Base-by-base conservation (phyloP, 768 basidiomycete genomes). In the Leccinum pellstonianum region DNA sequence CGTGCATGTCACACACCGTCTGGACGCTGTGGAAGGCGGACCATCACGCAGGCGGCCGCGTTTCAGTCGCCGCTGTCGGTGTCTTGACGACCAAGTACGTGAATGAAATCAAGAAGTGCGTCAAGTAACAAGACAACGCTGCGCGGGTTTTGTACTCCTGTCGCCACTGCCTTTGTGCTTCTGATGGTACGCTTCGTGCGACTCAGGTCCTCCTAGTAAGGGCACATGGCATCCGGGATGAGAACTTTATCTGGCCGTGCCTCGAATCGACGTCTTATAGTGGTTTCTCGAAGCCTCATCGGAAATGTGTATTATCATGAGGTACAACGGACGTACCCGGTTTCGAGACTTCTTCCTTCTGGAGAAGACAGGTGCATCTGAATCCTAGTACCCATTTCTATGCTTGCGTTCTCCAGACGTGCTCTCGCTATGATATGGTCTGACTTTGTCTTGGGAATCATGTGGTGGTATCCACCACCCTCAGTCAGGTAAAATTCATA, bases 31-130 rank as follows among this genome's bases (percentile, higher is more conserved):
- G n/a, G n/a, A n/a, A 43, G 41, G 41, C n/a, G 38, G 38, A 14
- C 9, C 17, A 41, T 41, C 9, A 23, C 31, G 10, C 27, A 8
- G 37, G 29, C 3, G 15, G 23, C 27, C 49, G 25, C 19, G 12
- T 46, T 35, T 38, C 17, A 54, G 15, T 53, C 25, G 21, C 57
- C 56, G 48, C 41, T 43, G 41, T 31, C 21, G 37, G 53, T 29
- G 37, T 55, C 63, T 43, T 60, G 57, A n/a, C 57, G 17, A 52
- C 23, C 53, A 41, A 43, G 9, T 43, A 43, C 33, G n/a, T 43
- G 12, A 19, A 52, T 52, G 63, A 63, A 52, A 52, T 33, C 53
- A 52, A 6, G 58, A 65, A 63, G 63, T 8, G 12, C 10, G 17
- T n/a, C 4, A 12, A 11, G 41, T 43, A 43, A n/a, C 33, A 33